phyloP scores from a whole-genome alignment of 306 rosid genomes.

The Nissolia schottii region DNA sequence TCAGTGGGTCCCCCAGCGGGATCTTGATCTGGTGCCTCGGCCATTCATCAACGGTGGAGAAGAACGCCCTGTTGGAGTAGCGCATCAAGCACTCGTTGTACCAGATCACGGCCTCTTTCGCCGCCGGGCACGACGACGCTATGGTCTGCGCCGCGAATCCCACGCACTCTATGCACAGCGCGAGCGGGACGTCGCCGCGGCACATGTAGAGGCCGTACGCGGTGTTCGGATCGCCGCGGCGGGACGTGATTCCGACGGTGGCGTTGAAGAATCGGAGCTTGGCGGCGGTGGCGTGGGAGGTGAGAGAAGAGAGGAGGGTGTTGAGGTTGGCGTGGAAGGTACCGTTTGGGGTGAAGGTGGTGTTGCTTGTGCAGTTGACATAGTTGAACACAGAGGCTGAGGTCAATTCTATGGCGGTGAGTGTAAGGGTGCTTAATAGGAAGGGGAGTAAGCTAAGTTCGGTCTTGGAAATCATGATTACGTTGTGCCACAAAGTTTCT shows the following conservation, averaged over 20 bases:
- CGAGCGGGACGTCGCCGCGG: slow-evolving; percentile 35
- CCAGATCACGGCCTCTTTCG: slow-evolving; percentile 40
- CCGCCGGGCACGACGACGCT: slow-evolving; percentile 3
- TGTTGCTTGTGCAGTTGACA: slow-evolving; percentile 30
- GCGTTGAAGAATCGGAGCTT: slow-evolving; percentile 35
- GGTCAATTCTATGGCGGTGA: slow-evolving; percentile 11
- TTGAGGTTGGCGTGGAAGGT: slow-evolving; percentile 32
- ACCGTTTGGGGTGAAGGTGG: slow-evolving; percentile 31
- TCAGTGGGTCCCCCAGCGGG: slow-evolving; percentile 33
- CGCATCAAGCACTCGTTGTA: slow-evolving; percentile 45
- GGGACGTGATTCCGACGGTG: slow-evolving; percentile 11
- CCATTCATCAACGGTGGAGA: slow-evolving; percentile 25
- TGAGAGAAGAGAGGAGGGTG: slow-evolving; percentile 32
- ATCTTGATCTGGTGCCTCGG: slow-evolving; percentile 30
- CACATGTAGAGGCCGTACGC: slow-evolving; percentile 47
- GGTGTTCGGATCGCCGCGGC: background rate
- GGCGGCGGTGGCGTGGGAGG: slow-evolving; percentile 30
- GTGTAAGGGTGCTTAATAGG: background rate
- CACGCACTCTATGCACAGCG: slow-evolving; percentile 41
- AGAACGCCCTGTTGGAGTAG: slow-evolving; percentile 29
- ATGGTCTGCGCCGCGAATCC: slow-evolving; percentile 27
- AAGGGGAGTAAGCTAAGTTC: background rate
- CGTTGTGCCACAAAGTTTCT: background rate
- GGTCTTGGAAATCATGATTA: slow-evolving; percentile 1
- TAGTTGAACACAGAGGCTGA: slow-evolving; percentile 41